Base-by-base conservation (phyloP, 2,329 filamentous ascomycete species). In the Tolypocladium album region DNA sequence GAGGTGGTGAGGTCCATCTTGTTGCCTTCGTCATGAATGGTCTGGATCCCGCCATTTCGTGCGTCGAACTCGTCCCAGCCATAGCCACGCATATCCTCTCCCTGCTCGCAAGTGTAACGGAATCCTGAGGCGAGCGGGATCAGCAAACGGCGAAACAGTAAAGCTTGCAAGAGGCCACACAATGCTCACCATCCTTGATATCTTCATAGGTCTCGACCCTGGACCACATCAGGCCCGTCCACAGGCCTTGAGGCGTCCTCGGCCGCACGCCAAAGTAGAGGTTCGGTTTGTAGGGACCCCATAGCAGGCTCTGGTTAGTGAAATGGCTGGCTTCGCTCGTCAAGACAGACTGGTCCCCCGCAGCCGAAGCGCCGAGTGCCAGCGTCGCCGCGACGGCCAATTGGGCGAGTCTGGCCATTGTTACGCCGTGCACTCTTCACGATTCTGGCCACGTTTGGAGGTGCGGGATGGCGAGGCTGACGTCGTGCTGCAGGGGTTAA, bases 21-120 rank as follows among this genome's bases (percentile, higher is more conserved):
- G 75, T 99, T 99, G 56, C 84, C 88, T 59, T 87, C 86, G 72
- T 99, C 94, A 70, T 95, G 91, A 61, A 99, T 93, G 0, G 89
- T 89, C 75, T 99, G 91, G 27, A 89, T 81, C 60, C 94, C 94
- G 63, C 94, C 94, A 60, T 82, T 88, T 61, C 94, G 83, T 27
- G 92, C 87, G 74, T 99, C 94, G 73, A 95, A 99, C 72, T 96
- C 90, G 68, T 97, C 92, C 94, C 94, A 99, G 63, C 94, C 94
- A 73, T 99, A 99, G 60, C 93, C 93, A 56, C 86, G 88, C 82
- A 99, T 96, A 65, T 89, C 89, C 72, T 95, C 91, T 72, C 94
- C 85, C 73, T 99, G 94, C 74, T 97, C 94, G 76, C 94, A 99
- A 0, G 94, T 97, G 73, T 96, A 92, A 64, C 94, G 87, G 68